Evolutionary conservation across 2,329 filamentous ascomycete species (phyloP), one percentile per base, ranked within the genome.

Genomic region (Cucurbitaria berberidis): DNA sequence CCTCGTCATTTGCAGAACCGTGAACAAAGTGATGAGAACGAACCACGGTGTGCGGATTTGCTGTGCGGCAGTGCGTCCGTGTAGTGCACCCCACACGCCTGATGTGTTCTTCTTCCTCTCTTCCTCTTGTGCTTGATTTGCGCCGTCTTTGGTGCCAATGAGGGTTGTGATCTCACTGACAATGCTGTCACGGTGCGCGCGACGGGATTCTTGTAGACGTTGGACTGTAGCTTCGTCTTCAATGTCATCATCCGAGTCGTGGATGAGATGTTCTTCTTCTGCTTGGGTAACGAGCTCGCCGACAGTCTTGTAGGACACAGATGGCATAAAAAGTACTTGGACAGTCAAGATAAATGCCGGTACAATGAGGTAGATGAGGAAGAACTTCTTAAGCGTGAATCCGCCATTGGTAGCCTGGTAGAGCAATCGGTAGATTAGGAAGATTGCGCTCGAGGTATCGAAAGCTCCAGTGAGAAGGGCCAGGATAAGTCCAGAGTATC

Each of bases 21-120:
- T 96, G 74, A 96, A 95, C 11, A 91, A 74, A 10, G 90, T 90
- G 65, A 96, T 91, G 45, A 96, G 81, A 16, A 91, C 79, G 73
- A 95, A 96, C 91, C 91, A 96, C 0, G 88, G 88, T 2, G 88
- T 90, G 7, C 78, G 74, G 61, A 96, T 89, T 75, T 97, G 93
- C 65, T 90, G 77, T 19, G 81, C 67, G 0, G 90, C 89, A 0
- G 88, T 84, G 60, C 82, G 80, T 45, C 86, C 86, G 69, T 96
- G 93, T 76, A 96, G 84, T 19, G 89, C 88, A 22, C 93, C 93
- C 89, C 91, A 96, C 29, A 96, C 89, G 4, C 91, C 91, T 16
- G 87, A 89, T 9, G 82, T 83, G 45, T 84, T 81, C 57, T 89
- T 88, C 68, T 88, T 89, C 63, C 82, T 81, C 69, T 90, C 88